Evolutionary conservation across 2,329 filamentous ascomycete genomes (phyloP).

Genomic region (Talaromyces sp.): DNA sequence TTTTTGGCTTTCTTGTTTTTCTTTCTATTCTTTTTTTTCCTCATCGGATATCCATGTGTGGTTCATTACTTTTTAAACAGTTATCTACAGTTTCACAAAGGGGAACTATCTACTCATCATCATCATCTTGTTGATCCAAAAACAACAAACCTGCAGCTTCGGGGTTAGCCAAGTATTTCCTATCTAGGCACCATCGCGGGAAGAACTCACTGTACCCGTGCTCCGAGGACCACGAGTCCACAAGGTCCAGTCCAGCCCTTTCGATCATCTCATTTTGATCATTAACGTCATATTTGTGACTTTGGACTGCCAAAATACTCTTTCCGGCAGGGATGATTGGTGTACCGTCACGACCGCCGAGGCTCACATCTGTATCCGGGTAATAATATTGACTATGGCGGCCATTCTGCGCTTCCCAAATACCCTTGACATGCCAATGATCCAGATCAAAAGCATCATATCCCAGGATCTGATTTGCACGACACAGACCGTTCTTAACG

Average conservation of each 20-base stretch:
- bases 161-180: not conserved
- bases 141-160: not conserved
- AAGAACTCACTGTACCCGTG: not conserved
- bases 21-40: not conserved
- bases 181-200: not conserved
- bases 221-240: not conserved
- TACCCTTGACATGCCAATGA: conserved; percentile 72
- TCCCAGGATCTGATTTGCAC: conserved; percentile 65
- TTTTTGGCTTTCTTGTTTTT: not conserved
- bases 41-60: too few species aligned
- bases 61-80: not conserved
- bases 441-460: conserved; percentile 60
- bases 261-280: not conserved
- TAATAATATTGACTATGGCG: conserved; percentile 20
- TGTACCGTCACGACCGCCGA: not conserved
- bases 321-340: not conserved
- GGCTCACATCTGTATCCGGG: not conserved
- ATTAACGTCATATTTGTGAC: not conserved
- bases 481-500: not conserved
- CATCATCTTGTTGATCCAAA: not conserved
- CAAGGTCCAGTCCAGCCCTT: not conserved
- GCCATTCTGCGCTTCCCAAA: conserved; percentile 16
- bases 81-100: not conserved
- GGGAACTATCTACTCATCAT: not conserved
- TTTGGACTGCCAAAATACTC: not conserved